Conservation (phyloP, 148 eudicot genomes). For the Hydrangea macrophylla region DNA sequence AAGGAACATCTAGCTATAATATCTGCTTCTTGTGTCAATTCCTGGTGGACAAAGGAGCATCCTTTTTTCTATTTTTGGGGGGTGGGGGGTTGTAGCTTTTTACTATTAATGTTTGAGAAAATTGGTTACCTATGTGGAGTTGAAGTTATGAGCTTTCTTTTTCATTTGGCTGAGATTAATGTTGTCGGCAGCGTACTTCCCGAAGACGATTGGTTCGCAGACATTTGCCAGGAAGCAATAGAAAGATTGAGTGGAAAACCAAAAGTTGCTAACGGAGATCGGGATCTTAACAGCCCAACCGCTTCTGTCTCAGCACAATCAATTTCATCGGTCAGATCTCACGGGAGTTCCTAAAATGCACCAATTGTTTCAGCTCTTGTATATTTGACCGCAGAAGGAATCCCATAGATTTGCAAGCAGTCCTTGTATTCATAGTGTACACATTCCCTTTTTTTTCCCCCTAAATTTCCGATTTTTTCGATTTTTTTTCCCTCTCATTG, state of each 20-base stretch:
- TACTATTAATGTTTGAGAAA: neutral
- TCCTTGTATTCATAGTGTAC: constrained; percentile 20
- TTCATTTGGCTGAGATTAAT: neutral
- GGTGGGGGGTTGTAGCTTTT: neutral
- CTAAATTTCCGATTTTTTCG: neutral
- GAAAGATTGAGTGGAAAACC: constrained; percentile 72
- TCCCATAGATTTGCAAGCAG: constrained; percentile 1
- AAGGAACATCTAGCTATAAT: neutral
- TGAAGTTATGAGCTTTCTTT: neutral
- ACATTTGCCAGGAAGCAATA: constrained; percentile 73
- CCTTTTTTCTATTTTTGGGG: neutral
- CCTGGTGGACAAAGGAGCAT: neutral
- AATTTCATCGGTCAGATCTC: constrained; percentile 77
- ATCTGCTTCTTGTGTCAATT: neutral
- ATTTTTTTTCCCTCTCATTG: neutral
- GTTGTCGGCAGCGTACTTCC: constrained; percentile 56
- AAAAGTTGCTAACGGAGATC: constrained; percentile 64
- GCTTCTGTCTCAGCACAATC: constrained; percentile 97
- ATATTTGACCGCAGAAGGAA: constrained; percentile 24
- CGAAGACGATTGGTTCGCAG: constrained; percentile 81
- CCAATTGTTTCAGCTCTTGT: constrained; percentile 31
- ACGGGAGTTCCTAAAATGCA: constrained; percentile 68
- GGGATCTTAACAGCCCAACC: constrained; percentile 76
- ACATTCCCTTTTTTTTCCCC: neutral
- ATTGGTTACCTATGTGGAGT: neutral